phyloP scores from a whole-genome alignment of 768 basidiomycete species.

The Psilocybe subaeruginosa region DNA sequence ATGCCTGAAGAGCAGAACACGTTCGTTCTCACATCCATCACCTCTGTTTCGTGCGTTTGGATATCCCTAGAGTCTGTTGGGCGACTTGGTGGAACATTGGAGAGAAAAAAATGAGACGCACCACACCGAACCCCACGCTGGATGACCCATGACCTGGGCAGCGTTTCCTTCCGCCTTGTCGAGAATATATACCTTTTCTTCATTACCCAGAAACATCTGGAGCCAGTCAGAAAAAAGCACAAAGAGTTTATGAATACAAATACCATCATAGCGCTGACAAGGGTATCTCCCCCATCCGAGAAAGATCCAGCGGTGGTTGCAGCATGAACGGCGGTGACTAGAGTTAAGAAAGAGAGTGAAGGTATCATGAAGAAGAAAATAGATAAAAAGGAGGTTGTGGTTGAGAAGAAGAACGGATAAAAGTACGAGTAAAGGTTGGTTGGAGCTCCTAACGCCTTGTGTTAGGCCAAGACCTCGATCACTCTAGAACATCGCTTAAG shows the following conservation, averaged over 20 bases:
- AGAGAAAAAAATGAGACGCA: constrained; percentile 21
- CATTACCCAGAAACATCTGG: constrained; percentile 81
- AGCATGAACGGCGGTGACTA: constrained; percentile 39
- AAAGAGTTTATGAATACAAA: neutral
- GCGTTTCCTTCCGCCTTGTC: constrained; percentile 89
- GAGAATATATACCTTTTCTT: constrained; percentile 83
- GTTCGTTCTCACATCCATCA: constrained; percentile 78
- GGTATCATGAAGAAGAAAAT: constrained; percentile 19
- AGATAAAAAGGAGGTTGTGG: constrained; percentile 5
- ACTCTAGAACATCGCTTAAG: neutral
- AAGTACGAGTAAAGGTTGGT: neutral
- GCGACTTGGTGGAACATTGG: neutral
- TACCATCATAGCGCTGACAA: constrained; percentile 58
- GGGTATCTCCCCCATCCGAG: constrained; percentile 46
- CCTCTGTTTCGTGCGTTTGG: constrained; percentile 52
- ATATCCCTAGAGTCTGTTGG: constrained; percentile 53
- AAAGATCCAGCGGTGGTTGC: constrained; percentile 47
- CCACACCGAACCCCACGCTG: constrained; percentile 79
- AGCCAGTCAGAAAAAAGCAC: constrained; percentile 9
- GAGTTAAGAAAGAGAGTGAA: constrained; percentile 40
- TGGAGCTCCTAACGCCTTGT: neutral
- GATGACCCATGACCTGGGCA: constrained; percentile 64
- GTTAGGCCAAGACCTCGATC: constrained; percentile 3
- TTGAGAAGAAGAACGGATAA: constrained; percentile 13
- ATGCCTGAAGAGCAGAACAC: constrained; percentile 85